Evolutionary conservation across 2,329 filamentous ascomycete genomes (phyloP), one percentile per base, ranked within the genome.

Genomic region (Monosporascus sp.): DNA sequence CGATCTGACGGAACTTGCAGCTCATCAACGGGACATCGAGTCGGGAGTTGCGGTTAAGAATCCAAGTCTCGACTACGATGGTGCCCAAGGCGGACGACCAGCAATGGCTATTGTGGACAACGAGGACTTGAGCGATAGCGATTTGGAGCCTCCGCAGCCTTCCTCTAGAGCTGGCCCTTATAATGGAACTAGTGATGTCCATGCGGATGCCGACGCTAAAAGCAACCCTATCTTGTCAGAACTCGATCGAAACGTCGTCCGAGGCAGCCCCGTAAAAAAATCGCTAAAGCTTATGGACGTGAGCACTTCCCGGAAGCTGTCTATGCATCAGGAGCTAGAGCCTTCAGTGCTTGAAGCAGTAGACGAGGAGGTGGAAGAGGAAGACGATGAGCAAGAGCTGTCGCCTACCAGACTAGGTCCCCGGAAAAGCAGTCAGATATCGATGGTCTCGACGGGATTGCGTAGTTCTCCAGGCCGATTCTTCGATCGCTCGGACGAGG

Each of bases 401-500:
- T 65, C 68, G 22, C 65, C 65, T 4, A 51, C 61, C 18, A 61
- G 62, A 22, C 54, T 60, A 37, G 52, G 54, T 38, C 44, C 49
- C 26, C 61, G 59, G n/a, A 63, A 55, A 55, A 53, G 41, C n/a
- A 69, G 67, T 43, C 52, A 59, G 24, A 50, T 44, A 15, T 69
- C 66, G 18, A 31, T 71, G 28, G 65, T 68, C n/a, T 77, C 72
- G 7, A 73, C 70, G 1, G 59, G 73, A 9, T 58, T 74, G 17
- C 70, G 70, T 51, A 72, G 65, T 5, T 64, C 66, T 14, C 69
- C 69, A 17, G 74, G 67, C 52, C 68, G 70, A 41, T 72, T 74
- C 41, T 68, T 69, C 26, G 67, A 69, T 28, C 62, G 72, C 41
- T 76, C 70, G 6, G 78, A 77, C 57, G 74, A 75, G 43, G 77